phyloP scores from a whole-genome alignment of 495 filamentous ascomycete genomes.

The Lasiosphaeria ovina region DNA sequence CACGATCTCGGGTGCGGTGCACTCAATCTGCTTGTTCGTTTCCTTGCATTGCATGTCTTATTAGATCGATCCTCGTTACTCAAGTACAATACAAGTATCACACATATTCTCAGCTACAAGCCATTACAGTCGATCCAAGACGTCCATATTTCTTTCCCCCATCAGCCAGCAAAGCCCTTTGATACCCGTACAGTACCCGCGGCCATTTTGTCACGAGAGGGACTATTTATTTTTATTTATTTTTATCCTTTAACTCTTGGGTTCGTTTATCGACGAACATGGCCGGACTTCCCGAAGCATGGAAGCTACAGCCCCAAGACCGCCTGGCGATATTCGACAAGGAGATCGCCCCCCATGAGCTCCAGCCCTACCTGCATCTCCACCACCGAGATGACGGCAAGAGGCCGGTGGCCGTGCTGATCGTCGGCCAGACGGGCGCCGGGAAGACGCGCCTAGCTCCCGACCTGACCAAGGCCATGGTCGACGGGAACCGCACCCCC shows the following conservation, averaged over 20 bases:
- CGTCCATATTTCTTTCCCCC: too few species aligned
- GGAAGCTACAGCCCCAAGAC: conserved; percentile 17
- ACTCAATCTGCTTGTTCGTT: too few species aligned
- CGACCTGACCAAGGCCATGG: conserved; percentile 23
- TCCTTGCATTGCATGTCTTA: too few species aligned
- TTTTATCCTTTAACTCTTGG: not conserved
- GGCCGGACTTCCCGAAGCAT: conserved; percentile 12
- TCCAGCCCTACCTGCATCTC: conserved; percentile 16
- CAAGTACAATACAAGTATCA: too few species aligned
- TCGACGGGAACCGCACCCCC: not conserved
- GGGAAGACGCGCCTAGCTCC: conserved; percentile 41
- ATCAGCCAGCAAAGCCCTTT: too few species aligned
- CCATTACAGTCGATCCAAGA: too few species aligned
- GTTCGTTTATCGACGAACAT: not conserved
- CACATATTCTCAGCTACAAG: too few species aligned
- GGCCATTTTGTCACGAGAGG: too few species aligned
- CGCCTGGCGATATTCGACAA: conserved; percentile 19
- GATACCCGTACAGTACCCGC: too few species aligned
- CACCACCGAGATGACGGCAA: conserved; percentile 5
- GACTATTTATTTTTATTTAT: too few species aligned
- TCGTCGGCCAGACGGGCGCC: conserved; percentile 44
- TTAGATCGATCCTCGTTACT: too few species aligned
- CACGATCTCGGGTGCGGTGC: too few species aligned
- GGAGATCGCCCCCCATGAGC: conserved; percentile 18
- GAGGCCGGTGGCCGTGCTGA: conserved; percentile 33